These are phyloP conservation scores for Auriscalpium vulgare DNA, from an alignment of 768 basidiomycete species.

Conservation along the genomic window DNA sequence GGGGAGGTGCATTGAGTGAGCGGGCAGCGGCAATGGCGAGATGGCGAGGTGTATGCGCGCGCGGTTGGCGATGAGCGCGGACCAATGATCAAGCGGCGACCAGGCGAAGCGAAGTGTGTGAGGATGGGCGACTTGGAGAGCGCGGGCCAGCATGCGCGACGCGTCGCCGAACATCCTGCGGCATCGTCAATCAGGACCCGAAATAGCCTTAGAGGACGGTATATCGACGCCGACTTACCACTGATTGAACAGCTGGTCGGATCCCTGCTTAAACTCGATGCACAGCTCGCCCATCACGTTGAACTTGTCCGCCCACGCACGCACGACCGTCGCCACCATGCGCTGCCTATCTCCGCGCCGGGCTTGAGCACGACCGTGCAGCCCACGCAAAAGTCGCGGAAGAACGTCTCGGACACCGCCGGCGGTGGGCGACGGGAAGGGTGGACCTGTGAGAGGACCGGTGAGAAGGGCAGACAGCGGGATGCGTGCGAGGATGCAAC, in stretches of 20 bases:
- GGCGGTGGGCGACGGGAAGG: slow-evolving; percentile 26
- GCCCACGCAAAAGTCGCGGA: slow-evolving; percentile 32
- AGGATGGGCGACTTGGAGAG: slow-evolving; percentile 26
- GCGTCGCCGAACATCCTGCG: slow-evolving; percentile 27
- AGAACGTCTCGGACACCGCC: slow-evolving; percentile 30
- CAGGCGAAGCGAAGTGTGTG: slow-evolving; percentile 26
- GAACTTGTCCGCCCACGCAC: slow-evolving; percentile 32
- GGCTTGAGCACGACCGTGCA: slow-evolving; percentile 24
- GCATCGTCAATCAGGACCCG: too few relatives aligned
- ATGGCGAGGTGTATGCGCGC: slow-evolving; percentile 7
- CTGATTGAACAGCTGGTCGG: slow-evolving; percentile 26
- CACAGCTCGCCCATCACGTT: slow-evolving; percentile 30
- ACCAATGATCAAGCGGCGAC: slow-evolving; percentile 28
- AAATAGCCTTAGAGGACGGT: neutral
- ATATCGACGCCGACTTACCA: slow-evolving; percentile 21
- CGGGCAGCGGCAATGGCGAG: neutral
- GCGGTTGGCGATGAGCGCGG: slow-evolving; percentile 27
- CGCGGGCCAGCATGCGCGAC: slow-evolving; percentile 26
- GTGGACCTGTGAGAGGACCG: slow-evolving; percentile 36
- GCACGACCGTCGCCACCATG: slow-evolving; percentile 26
- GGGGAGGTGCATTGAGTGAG: neutral
- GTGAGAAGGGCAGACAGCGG: slow-evolving; percentile 40
- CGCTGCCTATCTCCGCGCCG: slow-evolving; percentile 19
- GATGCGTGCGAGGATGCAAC: slow-evolving; percentile 39
- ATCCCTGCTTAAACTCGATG: slow-evolving; percentile 30